Evolutionary conservation across 2,329 filamentous ascomycete species (phyloP), one percentile per base, ranked within the genome.

Genomic region (Nigrospora osmanthi): DNA sequence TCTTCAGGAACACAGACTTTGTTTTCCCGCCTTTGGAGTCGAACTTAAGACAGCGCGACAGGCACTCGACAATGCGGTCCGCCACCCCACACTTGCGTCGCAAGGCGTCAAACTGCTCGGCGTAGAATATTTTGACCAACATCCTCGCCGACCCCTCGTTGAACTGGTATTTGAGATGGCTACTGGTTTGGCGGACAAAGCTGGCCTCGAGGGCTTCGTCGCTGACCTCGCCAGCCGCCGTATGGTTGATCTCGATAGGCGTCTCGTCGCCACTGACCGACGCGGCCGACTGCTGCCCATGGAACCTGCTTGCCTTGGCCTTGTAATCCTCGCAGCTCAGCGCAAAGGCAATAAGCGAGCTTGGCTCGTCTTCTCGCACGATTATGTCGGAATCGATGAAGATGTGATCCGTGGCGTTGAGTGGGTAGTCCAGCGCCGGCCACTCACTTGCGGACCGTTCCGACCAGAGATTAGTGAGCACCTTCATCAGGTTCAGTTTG

Each of bases 61-160:
- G 72, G 1, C 90, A 96, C 61, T 98, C 93, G 23, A 97, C 83
- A 52, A 98, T 95, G 33, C 93, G 86, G 59, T 97, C 90, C 1
- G 89, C 83, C 10, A 96, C 86, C 14, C 91, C 91, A 52, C 91
- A 97, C 65, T 95, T 96, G 46, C 87, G 80, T 45, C 93, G 82
- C 35, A 98, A 75, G 3, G 93, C 93, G 65, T 98, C 93, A 55
- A 98, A 98, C 51, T 96, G 93, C 63, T 97, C 93, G 0, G 93
- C 93, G 58, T 94, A 98, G 65, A 98, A 97, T 39, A 98, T 93
- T 66, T 98, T 98, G 72, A 94, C 97, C 41, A 91, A 85, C 78
- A 96, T 95, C 57, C 86, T 88, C 3, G 94, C 91, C n/a, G 87
- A 83, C 0, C 91, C 89, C 61, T 96, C 90, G 28, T 85, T 84